A percentile compares a stretch with the other conserved stretches of the same genome.
These are phyloP conservation scores for Lactarius akahatsu DNA, from an alignment of 768 basidiomycete genomes.

Conservation along the genomic window DNA sequence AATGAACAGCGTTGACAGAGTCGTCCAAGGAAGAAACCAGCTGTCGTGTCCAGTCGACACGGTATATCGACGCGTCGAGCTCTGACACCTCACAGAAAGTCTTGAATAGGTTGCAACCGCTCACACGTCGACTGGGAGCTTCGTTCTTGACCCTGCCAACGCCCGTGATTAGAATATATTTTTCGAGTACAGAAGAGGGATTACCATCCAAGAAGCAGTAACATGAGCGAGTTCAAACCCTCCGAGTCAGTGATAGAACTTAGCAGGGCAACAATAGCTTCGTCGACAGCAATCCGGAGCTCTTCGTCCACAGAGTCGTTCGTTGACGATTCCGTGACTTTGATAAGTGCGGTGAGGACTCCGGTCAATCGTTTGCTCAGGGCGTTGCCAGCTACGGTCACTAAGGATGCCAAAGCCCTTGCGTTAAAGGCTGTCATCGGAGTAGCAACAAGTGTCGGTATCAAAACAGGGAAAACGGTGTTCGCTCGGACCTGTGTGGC, in stretches of 20 bases:
- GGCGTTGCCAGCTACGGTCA: constrained; percentile 90
- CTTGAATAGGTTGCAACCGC: constrained; percentile 74
- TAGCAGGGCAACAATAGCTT: constrained; percentile 73
- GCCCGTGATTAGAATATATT: neutral
- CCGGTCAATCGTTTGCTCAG: constrained; percentile 78
- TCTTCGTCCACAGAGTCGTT: constrained; percentile 59
- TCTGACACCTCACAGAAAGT: constrained; percentile 82
- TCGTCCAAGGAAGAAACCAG: constrained; percentile 85
- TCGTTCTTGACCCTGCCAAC: constrained; percentile 74
- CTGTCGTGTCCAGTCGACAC: constrained; percentile 92
- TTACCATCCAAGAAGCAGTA: constrained; percentile 85
- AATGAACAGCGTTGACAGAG: constrained; percentile 66
- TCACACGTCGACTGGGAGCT: constrained; percentile 66
- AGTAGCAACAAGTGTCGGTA: constrained; percentile 85
- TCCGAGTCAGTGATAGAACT: constrained; percentile 81
- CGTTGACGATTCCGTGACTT: constrained; percentile 67
- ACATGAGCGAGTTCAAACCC: constrained; percentile 86
- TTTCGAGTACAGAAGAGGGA: constrained; percentile 31
- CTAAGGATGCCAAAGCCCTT: constrained; percentile 83
- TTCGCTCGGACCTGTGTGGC: constrained; percentile 76
- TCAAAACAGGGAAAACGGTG: constrained; percentile 95
- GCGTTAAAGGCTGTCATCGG: constrained; percentile 97
- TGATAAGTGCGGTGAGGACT: constrained; percentile 78
- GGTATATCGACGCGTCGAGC: constrained; percentile 80
- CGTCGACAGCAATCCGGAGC: constrained; percentile 63